Base-by-base conservation (phyloP, 768 basidiomycete species). In the Lenzites betulinus region DNA sequence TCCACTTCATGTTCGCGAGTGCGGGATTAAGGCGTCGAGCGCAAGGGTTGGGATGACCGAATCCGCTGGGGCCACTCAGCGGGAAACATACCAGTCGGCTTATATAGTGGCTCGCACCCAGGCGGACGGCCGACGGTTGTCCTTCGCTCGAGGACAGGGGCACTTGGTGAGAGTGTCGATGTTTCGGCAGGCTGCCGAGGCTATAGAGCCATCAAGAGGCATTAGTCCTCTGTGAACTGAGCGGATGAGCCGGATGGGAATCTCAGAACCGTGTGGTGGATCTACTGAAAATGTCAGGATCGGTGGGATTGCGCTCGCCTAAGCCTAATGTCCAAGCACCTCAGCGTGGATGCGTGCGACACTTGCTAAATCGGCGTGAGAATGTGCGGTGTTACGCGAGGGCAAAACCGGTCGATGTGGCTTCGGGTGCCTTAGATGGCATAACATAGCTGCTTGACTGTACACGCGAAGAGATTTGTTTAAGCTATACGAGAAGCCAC, bases 1-100 rank as follows among this genome's bases (percentile, higher is more conserved):
- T 23, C 55, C 50, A 58, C 55, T 60, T 59, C 59, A 60, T 60
- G 23, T 20, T 49, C 26, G 7, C 18, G 22, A 23, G 42, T 57
- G 23, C 22, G 11, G 43, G 2, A 16, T 51, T n/a, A 3, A 7
- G 13, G 41, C 42, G 48, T 11, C 18, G 50, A 39, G 41, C 26
- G 28, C n/a, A 22, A 52, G 43, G 7, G 46, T n/a, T 41, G 41
- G 22, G 60, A 51, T 28, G 28, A 20, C 28, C 6, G 13, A 25
- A 33, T 22, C 13, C 13, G 50, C 50, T 39, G 20, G 57, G 51
- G 55, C 61, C 61, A 26, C 43, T 33, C 39, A 44, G 22, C 55
- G 41, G 61, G 61, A 48, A 62, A 52, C 55, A n/a, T 20, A 12
- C 30, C 6, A 0, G 2, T 2, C 15, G 20, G 47, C 55, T 52